A percentile compares a stretch with the other conserved stretches of the same genome.
Evolutionary conservation across 352 stramenopile species (phyloP).

Genomic region (Elongisporangium anandrum): DNA sequence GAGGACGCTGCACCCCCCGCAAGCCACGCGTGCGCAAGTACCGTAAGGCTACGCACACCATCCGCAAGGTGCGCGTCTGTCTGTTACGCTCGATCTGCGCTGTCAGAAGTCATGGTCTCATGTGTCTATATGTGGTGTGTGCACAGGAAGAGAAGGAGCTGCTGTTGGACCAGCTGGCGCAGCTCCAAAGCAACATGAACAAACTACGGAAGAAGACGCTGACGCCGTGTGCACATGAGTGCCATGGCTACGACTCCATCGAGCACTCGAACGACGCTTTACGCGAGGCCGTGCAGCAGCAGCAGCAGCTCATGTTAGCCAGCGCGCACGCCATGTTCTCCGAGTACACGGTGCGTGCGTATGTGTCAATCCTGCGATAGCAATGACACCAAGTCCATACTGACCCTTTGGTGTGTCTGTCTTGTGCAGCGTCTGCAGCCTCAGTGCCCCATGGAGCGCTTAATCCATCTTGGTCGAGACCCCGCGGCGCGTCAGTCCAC

Average conservation of each 20-base stretch:
- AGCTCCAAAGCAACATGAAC: conserved; percentile 16
- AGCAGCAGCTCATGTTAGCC: conserved; percentile 32
- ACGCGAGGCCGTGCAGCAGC: conserved; percentile 24
- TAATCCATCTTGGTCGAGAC: conserved; percentile 20
- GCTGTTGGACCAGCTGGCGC: conserved; percentile 15
- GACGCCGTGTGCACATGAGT: conserved; percentile 9
- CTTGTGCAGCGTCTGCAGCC: conserved; percentile 14
- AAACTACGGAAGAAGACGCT: conserved; percentile 22
- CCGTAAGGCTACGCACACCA: conserved; percentile 28
- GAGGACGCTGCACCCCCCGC: background rate
- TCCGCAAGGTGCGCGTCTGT: conserved; percentile 21
- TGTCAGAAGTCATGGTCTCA: background rate
- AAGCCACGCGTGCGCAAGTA: conserved; percentile 25
- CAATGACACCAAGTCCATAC: conserved; percentile 2
- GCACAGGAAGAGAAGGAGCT: conserved; percentile 24
- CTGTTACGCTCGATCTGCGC: background rate
- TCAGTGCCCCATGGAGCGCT: conserved; percentile 24
- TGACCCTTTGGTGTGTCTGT: conserved; percentile 1
- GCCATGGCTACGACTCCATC: conserved; percentile 17
- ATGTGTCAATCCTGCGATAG: too few relatives aligned
- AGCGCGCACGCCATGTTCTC: conserved; percentile 37
- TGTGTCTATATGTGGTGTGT: background rate
- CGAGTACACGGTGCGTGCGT: conserved; percentile 30
- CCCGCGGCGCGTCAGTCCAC: conserved; percentile 8
- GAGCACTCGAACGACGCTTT: conserved; percentile 23